A percentile compares a stretch with the other conserved stretches of the same genome.
Evolutionary conservation across 2,329 filamentous ascomycete genomes (phyloP).

Genomic region (Hypoxylon sp.): DNA sequence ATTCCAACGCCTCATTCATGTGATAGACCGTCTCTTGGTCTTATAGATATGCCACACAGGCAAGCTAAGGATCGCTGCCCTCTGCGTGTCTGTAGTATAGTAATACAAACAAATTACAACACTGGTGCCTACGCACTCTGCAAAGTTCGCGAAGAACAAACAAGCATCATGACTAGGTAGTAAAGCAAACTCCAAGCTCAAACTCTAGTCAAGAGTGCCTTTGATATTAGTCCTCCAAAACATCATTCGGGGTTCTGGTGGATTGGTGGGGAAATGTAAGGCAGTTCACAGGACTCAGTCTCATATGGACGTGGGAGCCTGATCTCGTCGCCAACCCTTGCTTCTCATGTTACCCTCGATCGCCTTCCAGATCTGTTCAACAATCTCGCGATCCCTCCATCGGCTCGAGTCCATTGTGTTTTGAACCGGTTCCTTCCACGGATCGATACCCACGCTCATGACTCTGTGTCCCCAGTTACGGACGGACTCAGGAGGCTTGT

Average conservation of each 20-base stretch:
- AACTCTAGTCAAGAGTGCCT: slow-evolving; percentile 2
- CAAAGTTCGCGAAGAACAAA: neutral
- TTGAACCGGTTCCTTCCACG: slow-evolving; percentile 73
- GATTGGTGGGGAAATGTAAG: neutral
- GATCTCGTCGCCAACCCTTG: slow-evolving; percentile 85
- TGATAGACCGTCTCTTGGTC: slow-evolving; percentile 14
- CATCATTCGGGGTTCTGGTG: neutral
- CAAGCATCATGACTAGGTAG: neutral
- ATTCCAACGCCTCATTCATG: slow-evolving; percentile 25
- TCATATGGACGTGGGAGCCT: slow-evolving; percentile 69
- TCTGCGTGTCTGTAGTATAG: slow-evolving; percentile 27
- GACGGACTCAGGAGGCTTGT: slow-evolving; percentile 82
- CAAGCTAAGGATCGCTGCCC: slow-evolving; percentile 7
- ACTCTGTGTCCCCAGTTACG: slow-evolving; percentile 90
- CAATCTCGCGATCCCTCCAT: slow-evolving; percentile 92
- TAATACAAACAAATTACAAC: slow-evolving; percentile 29
- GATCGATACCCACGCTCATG: slow-evolving; percentile 83
- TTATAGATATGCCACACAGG: slow-evolving; percentile 8
- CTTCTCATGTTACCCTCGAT: slow-evolving; percentile 90
- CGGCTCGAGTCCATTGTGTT: slow-evolving; percentile 66
- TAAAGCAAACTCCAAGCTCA: neutral
- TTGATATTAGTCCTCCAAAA: neutral
- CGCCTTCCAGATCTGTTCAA: slow-evolving; percentile 91
- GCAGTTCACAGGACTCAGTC: neutral
- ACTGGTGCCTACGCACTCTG: neutral